Conservation (phyloP, 2,329 filamentous ascomycete genomes). For the Venturia oleaginea region DNA sequence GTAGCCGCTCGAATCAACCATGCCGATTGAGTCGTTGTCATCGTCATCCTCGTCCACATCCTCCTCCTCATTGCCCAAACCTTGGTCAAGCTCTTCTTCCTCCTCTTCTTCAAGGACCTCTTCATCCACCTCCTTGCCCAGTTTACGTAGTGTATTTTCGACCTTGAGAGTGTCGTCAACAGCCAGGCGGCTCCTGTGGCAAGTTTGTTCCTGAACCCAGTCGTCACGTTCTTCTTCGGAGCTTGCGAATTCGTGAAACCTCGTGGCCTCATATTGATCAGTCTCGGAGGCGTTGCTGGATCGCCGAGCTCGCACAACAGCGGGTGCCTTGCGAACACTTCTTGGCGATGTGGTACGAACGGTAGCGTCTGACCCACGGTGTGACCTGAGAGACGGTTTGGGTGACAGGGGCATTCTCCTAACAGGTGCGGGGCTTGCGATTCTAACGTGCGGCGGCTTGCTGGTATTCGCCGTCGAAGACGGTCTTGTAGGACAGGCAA, state of each 20-base stretch:
- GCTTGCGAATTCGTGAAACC: constrained; percentile 87
- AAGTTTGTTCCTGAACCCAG: constrained; percentile 69
- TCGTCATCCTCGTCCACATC: constrained; percentile 22
- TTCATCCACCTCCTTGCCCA: constrained; percentile 85
- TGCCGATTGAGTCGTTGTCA: constrained; percentile 24
- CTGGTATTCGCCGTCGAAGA: constrained; percentile 21
- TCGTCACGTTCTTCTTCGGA: constrained; percentile 76
- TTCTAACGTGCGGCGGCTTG: constrained; percentile 23
- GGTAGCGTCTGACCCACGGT: constrained; percentile 43
- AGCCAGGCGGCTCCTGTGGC: constrained; percentile 63
- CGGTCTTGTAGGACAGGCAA: constrained; percentile 55
- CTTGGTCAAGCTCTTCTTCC: constrained; percentile 58
- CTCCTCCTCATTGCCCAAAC: constrained; percentile 44
- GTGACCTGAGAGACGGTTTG: constrained; percentile 24
- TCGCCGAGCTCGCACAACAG: constrained; percentile 25
- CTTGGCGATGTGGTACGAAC: constrained; percentile 40
- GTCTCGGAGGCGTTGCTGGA: constrained; percentile 31
- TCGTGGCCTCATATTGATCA: constrained; percentile 44
- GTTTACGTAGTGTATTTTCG: constrained; percentile 76
- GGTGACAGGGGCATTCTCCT: constrained; percentile 23
- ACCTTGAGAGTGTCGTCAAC: constrained; percentile 83
- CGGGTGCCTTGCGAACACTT: constrained; percentile 30
- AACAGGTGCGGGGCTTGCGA: constrained; percentile 30
- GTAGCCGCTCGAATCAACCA: constrained; percentile 16
- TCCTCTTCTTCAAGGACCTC: constrained; percentile 67